Conservation (phyloP, 805 yeast species). For the Hanseniaspora singularis region DNA sequence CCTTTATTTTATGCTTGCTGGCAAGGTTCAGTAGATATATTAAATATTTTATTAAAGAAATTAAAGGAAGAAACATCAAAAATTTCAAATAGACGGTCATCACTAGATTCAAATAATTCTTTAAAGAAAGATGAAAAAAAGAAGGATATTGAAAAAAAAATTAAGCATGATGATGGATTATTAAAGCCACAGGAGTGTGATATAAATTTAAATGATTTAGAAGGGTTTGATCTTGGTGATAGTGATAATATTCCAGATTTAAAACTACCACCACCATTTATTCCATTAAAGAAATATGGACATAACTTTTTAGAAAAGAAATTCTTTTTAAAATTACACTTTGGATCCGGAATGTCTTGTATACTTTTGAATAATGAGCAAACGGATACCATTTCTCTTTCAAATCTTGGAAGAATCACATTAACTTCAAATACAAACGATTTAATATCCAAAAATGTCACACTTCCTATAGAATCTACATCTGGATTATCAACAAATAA, state of each 20-base stretch:
- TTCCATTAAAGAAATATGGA: slow-evolving; percentile 87
- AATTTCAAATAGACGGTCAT: background rate
- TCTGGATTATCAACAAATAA: slow-evolving; percentile 3
- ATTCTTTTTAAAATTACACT: slow-evolving; percentile 65
- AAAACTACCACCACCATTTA: slow-evolving; percentile 88
- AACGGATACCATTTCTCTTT: slow-evolving; percentile 29
- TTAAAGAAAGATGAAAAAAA: background rate
- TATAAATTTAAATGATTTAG: slow-evolving; percentile 21
- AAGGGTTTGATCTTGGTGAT: slow-evolving; percentile 22
- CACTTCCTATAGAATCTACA: slow-evolving; percentile 51
- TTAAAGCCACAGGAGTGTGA: slow-evolving; percentile 16
- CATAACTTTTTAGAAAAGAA: slow-evolving; percentile 89
- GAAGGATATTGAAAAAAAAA: slow-evolving; percentile 13
- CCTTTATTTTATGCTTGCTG: slow-evolving; percentile 85
- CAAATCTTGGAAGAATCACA: slow-evolving; percentile 71
- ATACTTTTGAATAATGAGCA: slow-evolving; percentile 34
- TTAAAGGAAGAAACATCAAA: slow-evolving; percentile 1
- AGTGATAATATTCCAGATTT: slow-evolving; percentile 79
- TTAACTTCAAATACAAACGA: slow-evolving; percentile 65
- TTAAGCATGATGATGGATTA: background rate
- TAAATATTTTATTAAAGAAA: slow-evolving; percentile 46
- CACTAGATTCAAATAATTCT: background rate
- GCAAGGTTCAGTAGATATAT: slow-evolving; percentile 81
- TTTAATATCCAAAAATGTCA: slow-evolving; percentile 74
- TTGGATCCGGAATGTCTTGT: slow-evolving; percentile 40